phyloP scores from a whole-genome alignment of 2,329 filamentous ascomycete species.

The Fusarium sororula region DNA sequence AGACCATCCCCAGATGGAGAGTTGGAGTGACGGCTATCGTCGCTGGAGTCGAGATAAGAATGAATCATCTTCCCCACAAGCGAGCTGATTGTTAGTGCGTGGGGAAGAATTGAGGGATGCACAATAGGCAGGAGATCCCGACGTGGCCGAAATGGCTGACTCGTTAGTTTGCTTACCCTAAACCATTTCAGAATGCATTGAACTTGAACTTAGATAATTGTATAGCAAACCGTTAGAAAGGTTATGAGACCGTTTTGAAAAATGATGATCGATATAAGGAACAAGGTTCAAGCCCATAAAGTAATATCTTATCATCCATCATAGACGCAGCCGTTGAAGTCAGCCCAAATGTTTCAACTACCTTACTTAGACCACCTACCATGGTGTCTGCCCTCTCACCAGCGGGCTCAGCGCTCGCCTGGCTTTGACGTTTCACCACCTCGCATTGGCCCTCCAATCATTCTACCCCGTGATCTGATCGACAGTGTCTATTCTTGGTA shows the following conservation, averaged over 20 bases:
- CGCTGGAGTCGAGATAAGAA: constrained; percentile 21
- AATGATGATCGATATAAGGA: fast-evolving
- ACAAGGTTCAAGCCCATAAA: neutral
- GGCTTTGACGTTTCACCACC: neutral
- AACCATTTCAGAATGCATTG: fast-evolving
- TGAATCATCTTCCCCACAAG: neutral
- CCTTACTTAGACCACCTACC: neutral
- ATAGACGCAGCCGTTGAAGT: neutral
- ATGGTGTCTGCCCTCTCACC: neutral
- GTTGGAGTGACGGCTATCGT: constrained; percentile 9
- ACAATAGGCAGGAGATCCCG: constrained; percentile 24
- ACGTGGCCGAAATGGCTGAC: neutral
- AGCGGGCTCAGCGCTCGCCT: neutral
- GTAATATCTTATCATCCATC: too few relatives aligned
- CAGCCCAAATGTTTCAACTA: neutral
- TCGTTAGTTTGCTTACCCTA: neutral
- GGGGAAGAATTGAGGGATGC: neutral
- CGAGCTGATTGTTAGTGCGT: neutral
- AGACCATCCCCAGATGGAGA: neutral
- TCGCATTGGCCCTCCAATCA: neutral
- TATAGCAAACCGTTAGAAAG: neutral
- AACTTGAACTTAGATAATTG: too few relatives aligned
- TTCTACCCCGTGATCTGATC: neutral
- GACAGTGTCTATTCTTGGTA: neutral
- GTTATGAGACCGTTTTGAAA: too few relatives aligned